phyloP scores from a whole-genome alignment of 345 rosid genomes.

The Psidium guajava region DNA sequence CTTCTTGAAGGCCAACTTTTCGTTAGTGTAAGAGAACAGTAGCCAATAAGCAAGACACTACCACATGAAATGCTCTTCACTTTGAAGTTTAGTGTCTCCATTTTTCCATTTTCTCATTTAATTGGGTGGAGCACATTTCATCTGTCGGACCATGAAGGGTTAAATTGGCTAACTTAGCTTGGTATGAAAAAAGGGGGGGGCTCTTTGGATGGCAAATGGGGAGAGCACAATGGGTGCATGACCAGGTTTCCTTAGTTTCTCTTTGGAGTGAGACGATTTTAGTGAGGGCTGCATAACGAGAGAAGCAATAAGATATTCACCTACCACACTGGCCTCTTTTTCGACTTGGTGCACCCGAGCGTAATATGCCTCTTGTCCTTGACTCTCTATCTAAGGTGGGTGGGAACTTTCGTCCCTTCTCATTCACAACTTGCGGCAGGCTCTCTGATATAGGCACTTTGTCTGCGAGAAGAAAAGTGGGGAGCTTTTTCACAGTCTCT shows the following conservation, averaged over 20 bases:
- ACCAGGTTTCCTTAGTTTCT: background rate
- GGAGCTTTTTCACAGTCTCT: too few relatives aligned
- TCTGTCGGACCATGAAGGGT: background rate
- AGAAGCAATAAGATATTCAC: background rate
- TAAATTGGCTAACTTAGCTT: background rate
- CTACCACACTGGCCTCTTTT: background rate
- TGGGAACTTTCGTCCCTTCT: background rate
- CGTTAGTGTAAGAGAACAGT: background rate
- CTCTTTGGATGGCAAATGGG: background rate
- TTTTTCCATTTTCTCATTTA: background rate
- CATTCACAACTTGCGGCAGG: background rate
- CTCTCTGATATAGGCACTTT: background rate
- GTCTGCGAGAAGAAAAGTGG: background rate
- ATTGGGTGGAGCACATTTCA: background rate
- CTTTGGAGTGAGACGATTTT: background rate
- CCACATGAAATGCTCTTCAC: background rate
- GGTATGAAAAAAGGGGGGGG: background rate
- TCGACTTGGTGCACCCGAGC: background rate
- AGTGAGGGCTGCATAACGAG: background rate
- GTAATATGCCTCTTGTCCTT: background rate
- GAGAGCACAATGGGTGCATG: background rate
- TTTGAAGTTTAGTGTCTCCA: background rate
- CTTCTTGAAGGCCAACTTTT: too few relatives aligned
- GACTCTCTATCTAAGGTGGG: background rate
- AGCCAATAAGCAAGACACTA: background rate